Base-by-base conservation (phyloP, 75 land plant species). In the Pinus tabuliformis region DNA sequence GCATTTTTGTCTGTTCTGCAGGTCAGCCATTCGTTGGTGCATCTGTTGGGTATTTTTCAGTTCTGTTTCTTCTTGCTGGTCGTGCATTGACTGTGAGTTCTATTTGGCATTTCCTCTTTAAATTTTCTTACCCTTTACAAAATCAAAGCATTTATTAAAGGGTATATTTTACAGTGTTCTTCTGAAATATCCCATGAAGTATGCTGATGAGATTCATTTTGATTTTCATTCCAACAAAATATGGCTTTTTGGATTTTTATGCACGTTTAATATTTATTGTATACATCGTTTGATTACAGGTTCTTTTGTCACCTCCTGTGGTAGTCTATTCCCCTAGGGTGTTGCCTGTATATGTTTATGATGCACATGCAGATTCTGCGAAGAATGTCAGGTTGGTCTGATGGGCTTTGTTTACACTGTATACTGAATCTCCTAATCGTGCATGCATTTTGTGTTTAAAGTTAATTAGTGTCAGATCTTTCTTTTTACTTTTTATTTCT, bases 301-400 rank as follows among this genome's bases (percentile, higher is more conserved):
- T 97, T 59, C 89, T 97, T 42, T 91, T 97, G 68, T 97, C 99
- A 61, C 99, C 99, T 66, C 96, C 99, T 3, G 92, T 97, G 78
- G 99, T 97, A 1, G 98, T 97, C 18, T 97, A 97, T 79, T 97
- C 99, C 58, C 99, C 99, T 57, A 85, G 99, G 70, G 99, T 97
- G 9, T 84, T 97, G 52, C 99, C 99, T 75, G 99, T 95, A 24
- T 97, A 97, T 90, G 91, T 97, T 56, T 97, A 97, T 89, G 99
- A 97, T 90, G 94, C 99, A 58, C 99, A 97, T 90, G 99, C 99
- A 63, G 99, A 97, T 84, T 88, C 91, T 91, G 99, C 92, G 28
- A 97, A 97, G 80, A 97, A 97, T 89, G 99, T 97, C 85, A 97
- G 99, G 99, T 90, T 62, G 70, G 89, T 85, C 11, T 54, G 36